Conservation (phyloP, 2,329 filamentous ascomycete genomes). For the Hypoxylon sp. region DNA sequence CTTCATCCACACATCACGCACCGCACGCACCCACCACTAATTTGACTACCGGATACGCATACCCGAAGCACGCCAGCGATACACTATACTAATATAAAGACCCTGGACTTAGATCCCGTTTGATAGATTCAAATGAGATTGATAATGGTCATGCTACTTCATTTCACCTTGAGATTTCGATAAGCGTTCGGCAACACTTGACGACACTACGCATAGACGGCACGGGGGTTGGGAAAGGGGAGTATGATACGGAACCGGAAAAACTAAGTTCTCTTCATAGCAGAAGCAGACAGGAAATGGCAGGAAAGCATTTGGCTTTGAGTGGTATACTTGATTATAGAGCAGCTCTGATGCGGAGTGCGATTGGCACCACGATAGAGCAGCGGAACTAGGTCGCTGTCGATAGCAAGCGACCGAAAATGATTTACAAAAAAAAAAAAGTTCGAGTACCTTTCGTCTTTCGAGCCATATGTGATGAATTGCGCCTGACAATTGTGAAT, state of each 20-base stretch:
- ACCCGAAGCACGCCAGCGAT: slow-evolving; percentile 24
- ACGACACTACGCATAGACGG: slow-evolving; percentile 38
- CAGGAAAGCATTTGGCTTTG: slow-evolving; percentile 11
- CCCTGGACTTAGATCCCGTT: slow-evolving; percentile 16
- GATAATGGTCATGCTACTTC: slow-evolving; percentile 25
- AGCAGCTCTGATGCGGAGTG: slow-evolving; percentile 4
- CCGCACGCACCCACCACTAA: background rate
- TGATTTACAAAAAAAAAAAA: slow-evolving; percentile 9
- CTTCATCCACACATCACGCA: slow-evolving; percentile 3
- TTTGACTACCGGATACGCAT: slow-evolving; percentile 17
- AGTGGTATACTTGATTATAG: slow-evolving; percentile 14
- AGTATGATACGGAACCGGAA: slow-evolving; percentile 37
- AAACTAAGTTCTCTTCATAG: slow-evolving; percentile 20
- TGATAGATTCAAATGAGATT: slow-evolving; percentile 36
- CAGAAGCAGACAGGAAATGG: slow-evolving; percentile 16
- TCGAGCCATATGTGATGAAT: no score
- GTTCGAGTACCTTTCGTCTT: background rate
- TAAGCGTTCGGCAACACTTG: slow-evolving; percentile 40
- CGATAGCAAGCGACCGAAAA: slow-evolving; percentile 27
- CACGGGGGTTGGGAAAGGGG: slow-evolving; percentile 23
- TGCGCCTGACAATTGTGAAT: no score
- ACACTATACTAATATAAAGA: slow-evolving; percentile 38
- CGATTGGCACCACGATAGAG: background rate
- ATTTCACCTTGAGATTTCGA: slow-evolving; percentile 33
- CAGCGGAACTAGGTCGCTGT: slow-evolving; percentile 1